Evolutionary conservation across 768 basidiomycete species (phyloP).

Genomic region (Tylopilus sp.): DNA sequence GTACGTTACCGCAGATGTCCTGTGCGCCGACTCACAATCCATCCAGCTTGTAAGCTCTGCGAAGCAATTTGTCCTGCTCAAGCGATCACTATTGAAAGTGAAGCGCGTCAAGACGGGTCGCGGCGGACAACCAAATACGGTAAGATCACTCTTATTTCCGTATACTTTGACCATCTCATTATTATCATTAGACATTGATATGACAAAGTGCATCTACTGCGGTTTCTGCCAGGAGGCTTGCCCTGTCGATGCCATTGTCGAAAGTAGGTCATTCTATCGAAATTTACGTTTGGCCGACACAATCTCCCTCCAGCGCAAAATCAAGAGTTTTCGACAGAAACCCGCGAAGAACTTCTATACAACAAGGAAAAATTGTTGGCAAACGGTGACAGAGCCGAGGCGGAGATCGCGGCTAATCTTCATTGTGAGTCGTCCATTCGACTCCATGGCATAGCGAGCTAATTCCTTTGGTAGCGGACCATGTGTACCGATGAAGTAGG

Average conservation of each 20-base stretch:
- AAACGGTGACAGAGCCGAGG: slow-evolving; percentile 94
- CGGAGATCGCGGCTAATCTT: slow-evolving; percentile 95
- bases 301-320: slow-evolving; percentile 73
- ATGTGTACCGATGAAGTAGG: slow-evolving; percentile 72
- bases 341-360: slow-evolving; percentile 95
- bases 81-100: slow-evolving; percentile 98
- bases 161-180: neutral
- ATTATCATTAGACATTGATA: slow-evolving; percentile 78
- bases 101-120: slow-evolving; percentile 92
- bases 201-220: slow-evolving; percentile 99
- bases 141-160: slow-evolving; percentile 33
- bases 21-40: slow-evolving; percentile 4
- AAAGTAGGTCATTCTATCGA: slow-evolving; percentile 60
- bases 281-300: slow-evolving; percentile 1
- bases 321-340: slow-evolving; percentile 96
- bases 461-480: slow-evolving; percentile 58
- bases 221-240: slow-evolving; percentile 99
- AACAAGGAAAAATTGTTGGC: slow-evolving; percentile 99
- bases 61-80: slow-evolving; percentile 99
- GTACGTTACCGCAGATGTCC: slow-evolving; percentile 43
- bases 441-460: slow-evolving; percentile 13
- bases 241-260: slow-evolving; percentile 98
- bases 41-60: slow-evolving; percentile 92
- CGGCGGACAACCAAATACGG: slow-evolving; percentile 98
- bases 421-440: slow-evolving; percentile 47